Base-by-base conservation (phyloP, 2,329 filamentous ascomycete genomes). In the Amauroascus verrucosus region DNA sequence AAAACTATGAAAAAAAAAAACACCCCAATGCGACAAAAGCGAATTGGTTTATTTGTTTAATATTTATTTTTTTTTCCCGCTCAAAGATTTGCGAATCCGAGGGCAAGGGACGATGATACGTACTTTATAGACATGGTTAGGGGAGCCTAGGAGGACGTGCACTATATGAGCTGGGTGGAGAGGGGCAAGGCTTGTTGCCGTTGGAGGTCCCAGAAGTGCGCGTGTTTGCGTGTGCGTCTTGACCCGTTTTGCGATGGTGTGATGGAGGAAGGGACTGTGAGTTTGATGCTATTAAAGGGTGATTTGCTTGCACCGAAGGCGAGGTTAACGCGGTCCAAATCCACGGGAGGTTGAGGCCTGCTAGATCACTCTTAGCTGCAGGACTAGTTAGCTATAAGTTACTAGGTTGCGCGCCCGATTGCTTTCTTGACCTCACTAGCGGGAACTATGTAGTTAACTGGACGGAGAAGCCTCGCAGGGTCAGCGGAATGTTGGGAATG, bases 121-220 rank as follows among this genome's bases (percentile, higher is more conserved):
- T 68, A 71, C 68, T 71, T 71, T 62, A 71, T 61, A 60, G 69
- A 71, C 69, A 70, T 70, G 16, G 28, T 45, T 26, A 48, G 11
- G 46, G 20, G 16, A 18, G 30, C 22, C 28, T 22, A 16, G 46
- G 8, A 16, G 3, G 28, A 30, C 16, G 2, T 37, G 30, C 45
- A 48, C 14, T n/a, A n/a, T n/a, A n/a, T n/a, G n/a, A n/a, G n/a
- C n/a, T n/a, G n/a, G n/a, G n/a, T n/a, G n/a, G n/a, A n/a, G n/a
- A n/a, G n/a, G n/a, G n/a, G n/a, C n/a, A n/a, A n/a, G n/a, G n/a
- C n/a, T n/a, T n/a, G n/a, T n/a, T n/a, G n/a, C n/a, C n/a, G n/a
- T n/a, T n/a, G n/a, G n/a, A n/a, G n/a, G n/a, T n/a, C n/a, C n/a
- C n/a, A n/a, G n/a, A n/a, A n/a, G n/a, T n/a, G n/a, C n/a, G n/a